Evolutionary conservation across 1,139 yeast genomes (phyloP).

Genomic region (Entelexis paramagnoliae): DNA sequence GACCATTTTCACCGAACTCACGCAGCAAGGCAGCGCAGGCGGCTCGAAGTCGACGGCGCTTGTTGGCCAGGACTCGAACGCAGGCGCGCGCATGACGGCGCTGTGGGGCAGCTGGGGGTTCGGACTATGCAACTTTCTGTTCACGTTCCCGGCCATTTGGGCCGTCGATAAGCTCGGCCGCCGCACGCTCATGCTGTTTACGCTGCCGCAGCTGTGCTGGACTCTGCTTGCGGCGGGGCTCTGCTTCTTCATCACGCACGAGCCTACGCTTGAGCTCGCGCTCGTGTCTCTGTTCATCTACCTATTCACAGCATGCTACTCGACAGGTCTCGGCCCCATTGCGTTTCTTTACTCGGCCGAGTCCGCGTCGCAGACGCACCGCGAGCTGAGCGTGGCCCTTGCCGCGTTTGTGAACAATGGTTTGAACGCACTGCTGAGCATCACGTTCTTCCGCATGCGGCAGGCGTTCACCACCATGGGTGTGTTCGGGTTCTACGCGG

Average conservation of each 20-base stretch:
- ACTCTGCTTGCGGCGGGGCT: slow-evolving; percentile 55
- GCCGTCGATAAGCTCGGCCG: slow-evolving; percentile 77
- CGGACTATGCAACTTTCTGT: slow-evolving; percentile 69
- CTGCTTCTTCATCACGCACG: slow-evolving; percentile 46
- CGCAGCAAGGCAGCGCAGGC: slow-evolving; percentile 40
- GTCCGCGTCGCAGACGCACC: slow-evolving; percentile 71
- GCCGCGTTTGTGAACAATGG: slow-evolving; percentile 67
- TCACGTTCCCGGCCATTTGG: slow-evolving; percentile 75
- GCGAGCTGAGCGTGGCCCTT: slow-evolving; percentile 77
- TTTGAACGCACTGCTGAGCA: slow-evolving; percentile 67
- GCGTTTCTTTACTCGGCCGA: slow-evolving; percentile 87
- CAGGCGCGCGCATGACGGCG: slow-evolving; percentile 31
- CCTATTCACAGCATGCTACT: slow-evolving; percentile 61
- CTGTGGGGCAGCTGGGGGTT: slow-evolving; percentile 78
- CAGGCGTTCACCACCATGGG: slow-evolving; percentile 65
- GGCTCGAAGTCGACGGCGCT: slow-evolving; percentile 10
- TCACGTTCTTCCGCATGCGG: slow-evolving; percentile 71
- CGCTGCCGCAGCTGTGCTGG: slow-evolving; percentile 63
- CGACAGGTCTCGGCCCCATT: slow-evolving; percentile 84
- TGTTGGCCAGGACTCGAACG: slow-evolving; percentile 33
- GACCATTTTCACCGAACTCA: slow-evolving; percentile 48
- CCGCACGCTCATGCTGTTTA: slow-evolving; percentile 53
- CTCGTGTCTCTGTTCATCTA: slow-evolving; percentile 55
- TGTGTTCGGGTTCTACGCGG: slow-evolving; percentile 84
- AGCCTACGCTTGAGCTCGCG: slow-evolving; percentile 41